phyloP scores from a whole-genome alignment of 2,329 filamentous ascomycete species.

The Alternaria sp. region DNA sequence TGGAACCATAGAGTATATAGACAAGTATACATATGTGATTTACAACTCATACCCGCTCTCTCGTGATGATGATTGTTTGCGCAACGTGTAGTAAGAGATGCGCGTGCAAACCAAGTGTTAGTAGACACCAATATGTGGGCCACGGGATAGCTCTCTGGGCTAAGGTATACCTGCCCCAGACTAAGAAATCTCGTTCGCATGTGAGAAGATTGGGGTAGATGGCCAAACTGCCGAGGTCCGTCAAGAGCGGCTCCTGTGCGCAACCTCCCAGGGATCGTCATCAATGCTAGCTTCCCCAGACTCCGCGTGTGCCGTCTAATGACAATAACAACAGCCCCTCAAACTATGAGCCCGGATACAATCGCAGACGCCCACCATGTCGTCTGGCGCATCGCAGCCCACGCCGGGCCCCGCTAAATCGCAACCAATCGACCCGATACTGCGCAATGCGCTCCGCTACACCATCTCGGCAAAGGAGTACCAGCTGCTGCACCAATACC shows the following conservation, averaged over 20 bases:
- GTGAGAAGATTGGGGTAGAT: slow-evolving; percentile 1
- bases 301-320: background rate
- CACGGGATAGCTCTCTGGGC: background rate
- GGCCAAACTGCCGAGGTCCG: slow-evolving; percentile 10
- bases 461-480: slow-evolving; percentile 86
- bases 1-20: background rate
- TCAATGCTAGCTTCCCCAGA: slow-evolving; percentile 20
- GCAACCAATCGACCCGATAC: slow-evolving; percentile 67
- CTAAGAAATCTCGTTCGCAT: background rate
- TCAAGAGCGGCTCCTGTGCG: background rate
- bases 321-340: slow-evolving; percentile 8
- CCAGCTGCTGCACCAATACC: slow-evolving; percentile 79
- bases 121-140: background rate
- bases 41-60: background rate
- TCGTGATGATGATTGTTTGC: background rate
- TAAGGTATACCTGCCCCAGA: background rate
- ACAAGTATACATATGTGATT: background rate
- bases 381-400: slow-evolving; percentile 36
- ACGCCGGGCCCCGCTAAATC: slow-evolving; percentile 32
- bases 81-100: background rate
- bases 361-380: slow-evolving; percentile 33
- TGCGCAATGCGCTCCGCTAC: slow-evolving; percentile 86
- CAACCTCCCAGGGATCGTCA: slow-evolving; percentile 3
- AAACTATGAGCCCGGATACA: slow-evolving; percentile 24
- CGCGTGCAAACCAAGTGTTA: background rate